These are phyloP conservation scores for Conticribra guillardii DNA, from an alignment of 108 stramenopile genomes.

Conservation along the genomic window DNA sequence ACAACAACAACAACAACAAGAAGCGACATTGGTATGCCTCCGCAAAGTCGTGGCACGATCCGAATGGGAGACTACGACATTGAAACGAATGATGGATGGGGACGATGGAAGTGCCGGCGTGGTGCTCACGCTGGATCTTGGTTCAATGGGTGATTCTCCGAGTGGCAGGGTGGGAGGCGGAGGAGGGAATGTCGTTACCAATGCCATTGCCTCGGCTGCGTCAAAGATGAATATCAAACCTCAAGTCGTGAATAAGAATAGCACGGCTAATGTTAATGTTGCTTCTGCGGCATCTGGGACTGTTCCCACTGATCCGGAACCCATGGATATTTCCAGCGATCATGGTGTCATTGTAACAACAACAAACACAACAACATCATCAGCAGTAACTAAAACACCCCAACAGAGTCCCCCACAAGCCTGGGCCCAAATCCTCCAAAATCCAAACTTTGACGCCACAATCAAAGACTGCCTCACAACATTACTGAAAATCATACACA, in stretches of 20 bases:
- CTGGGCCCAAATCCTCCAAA: conserved; percentile 41
- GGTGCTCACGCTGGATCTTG: conserved; percentile 37
- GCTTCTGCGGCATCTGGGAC: conserved; percentile 8
- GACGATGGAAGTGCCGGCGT: conserved; percentile 51
- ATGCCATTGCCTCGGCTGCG: conserved; percentile 33
- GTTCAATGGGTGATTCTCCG: neutral
- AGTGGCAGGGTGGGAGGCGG: neutral
- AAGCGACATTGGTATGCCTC: conserved; percentile 34
- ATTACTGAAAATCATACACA: conserved; percentile 78
- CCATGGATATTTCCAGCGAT: conserved; percentile 14
- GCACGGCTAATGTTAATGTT: neutral
- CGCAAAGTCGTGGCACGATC: conserved; percentile 20
- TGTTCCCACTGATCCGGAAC: conserved; percentile 8
- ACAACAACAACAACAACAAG: no score
- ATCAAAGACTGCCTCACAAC: conserved; percentile 63
- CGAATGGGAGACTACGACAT: conserved; percentile 43
- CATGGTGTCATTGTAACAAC: neutral
- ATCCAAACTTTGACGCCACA: conserved; percentile 72
- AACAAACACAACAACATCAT: neutral
- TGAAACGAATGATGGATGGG: conserved; percentile 38
- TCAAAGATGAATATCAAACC: conserved; percentile 36
- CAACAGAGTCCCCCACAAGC: conserved; percentile 37
- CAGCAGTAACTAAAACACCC: no score
- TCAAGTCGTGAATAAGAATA: neutral
- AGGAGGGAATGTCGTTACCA: neutral